Percentiles rank a stretch among this genome's conserved stretches.
These are phyloP conservation scores for Alternaria sp. DNA, from an alignment of 2,329 filamentous ascomycete species.

Conservation along the genomic window DNA sequence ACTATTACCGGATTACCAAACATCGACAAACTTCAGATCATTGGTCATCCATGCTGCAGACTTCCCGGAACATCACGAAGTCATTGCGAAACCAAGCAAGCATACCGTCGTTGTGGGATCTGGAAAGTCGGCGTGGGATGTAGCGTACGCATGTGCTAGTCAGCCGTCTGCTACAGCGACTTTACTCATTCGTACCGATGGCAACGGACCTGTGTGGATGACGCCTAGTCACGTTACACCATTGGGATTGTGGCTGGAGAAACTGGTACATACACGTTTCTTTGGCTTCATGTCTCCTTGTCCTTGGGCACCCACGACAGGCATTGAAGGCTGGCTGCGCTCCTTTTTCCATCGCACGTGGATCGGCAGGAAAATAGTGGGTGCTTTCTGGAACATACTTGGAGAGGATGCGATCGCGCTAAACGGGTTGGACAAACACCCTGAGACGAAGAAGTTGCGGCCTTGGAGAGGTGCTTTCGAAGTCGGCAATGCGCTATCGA, in stretches of 20 bases:
- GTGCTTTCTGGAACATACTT: slow-evolving; percentile 64
- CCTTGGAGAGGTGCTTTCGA: slow-evolving; percentile 57
- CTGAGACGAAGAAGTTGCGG: slow-evolving; percentile 51
- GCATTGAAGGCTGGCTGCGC: slow-evolving; percentile 60
- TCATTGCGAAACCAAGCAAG: slow-evolving; percentile 44
- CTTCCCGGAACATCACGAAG: slow-evolving; percentile 52
- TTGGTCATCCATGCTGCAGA: slow-evolving; percentile 66
- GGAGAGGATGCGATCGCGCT: slow-evolving; percentile 59
- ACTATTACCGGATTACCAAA: slow-evolving; percentile 60
- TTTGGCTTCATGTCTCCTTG: slow-evolving; percentile 79
- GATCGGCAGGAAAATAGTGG: slow-evolving; percentile 63
- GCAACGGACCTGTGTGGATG: slow-evolving; percentile 67
- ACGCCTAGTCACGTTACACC: slow-evolving; percentile 69
- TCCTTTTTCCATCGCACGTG: slow-evolving; percentile 64
- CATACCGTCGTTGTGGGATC: slow-evolving; percentile 63
- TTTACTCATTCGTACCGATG: slow-evolving; percentile 65
- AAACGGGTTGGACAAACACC: slow-evolving; percentile 54
- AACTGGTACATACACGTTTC: slow-evolving; percentile 69
- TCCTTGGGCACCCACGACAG: slow-evolving; percentile 71
- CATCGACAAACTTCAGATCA: slow-evolving; percentile 58
- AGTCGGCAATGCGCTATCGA: slow-evolving; percentile 63
- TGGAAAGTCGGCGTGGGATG: slow-evolving; percentile 69
- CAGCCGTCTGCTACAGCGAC: slow-evolving; percentile 55
- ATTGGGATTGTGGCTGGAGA: slow-evolving; percentile 71
- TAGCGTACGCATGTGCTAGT: slow-evolving; percentile 64